Evolutionary conservation across 2,329 filamentous ascomycete species (phyloP).

Genomic region (Nakataea oryzae): DNA sequence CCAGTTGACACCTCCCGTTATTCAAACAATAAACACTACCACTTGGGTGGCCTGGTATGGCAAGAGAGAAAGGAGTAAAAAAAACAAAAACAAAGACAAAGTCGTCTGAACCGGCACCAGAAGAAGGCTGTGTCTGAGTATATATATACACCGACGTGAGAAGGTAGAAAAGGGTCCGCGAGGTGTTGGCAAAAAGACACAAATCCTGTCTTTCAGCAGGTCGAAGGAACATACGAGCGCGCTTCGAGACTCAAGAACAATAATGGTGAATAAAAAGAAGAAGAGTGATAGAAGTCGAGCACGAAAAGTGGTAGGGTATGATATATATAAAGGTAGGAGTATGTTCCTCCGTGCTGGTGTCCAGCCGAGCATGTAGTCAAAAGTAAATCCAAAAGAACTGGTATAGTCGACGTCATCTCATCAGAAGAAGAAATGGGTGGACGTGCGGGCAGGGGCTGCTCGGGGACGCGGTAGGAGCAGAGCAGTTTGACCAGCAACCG

Average conservation of each 20-base stretch:
- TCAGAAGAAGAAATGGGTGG: background rate
- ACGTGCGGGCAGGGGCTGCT: background rate
- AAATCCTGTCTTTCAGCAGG: background rate
- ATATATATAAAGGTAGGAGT: background rate
- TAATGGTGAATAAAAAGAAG: too few relatives aligned
- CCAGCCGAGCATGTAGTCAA: background rate
- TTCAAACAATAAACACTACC: conserved; percentile 7
- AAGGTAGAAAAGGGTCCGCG: background rate
- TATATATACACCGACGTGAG: background rate
- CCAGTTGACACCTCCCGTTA: background rate
- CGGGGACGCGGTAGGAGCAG: background rate
- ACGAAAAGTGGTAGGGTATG: background rate
- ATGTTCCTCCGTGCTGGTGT: background rate
- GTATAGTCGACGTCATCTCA: background rate
- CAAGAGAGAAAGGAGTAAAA: background rate
- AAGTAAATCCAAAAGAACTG: background rate
- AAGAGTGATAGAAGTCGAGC: background rate
- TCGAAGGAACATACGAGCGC: background rate
- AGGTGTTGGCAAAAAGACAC: background rate
- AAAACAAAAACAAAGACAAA: too few relatives aligned
- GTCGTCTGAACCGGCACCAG: background rate
- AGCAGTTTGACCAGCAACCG: background rate
- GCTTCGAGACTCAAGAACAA: background rate
- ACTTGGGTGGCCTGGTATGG: background rate
- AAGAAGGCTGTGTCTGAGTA: too few relatives aligned